phyloP scores from a whole-genome alignment of 257 asterid species.

The Thymus quinquecostatus region DNA sequence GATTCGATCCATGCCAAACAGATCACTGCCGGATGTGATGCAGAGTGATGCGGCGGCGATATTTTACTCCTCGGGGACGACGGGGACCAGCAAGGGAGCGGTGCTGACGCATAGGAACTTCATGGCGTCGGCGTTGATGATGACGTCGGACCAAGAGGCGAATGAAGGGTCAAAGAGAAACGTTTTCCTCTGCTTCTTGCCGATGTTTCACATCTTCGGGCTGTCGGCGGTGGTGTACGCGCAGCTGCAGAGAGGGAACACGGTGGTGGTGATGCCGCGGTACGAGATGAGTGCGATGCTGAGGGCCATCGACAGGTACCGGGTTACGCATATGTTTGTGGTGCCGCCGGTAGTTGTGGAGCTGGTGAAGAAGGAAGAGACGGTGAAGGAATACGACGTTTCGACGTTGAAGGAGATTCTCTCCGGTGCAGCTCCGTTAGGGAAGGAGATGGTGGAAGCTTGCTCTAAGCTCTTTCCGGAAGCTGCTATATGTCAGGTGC shows the following conservation, averaged over 20 bases:
- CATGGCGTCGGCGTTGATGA: constrained; percentile 37
- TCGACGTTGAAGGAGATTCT: constrained; percentile 42
- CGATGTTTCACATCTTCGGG: constrained; percentile 43
- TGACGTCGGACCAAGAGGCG: constrained; percentile 34
- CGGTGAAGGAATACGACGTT: constrained; percentile 34
- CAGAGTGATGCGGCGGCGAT: constrained; percentile 43
- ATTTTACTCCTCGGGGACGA: constrained; percentile 44
- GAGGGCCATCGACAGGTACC: constrained; percentile 34
- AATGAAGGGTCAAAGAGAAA: background rate
- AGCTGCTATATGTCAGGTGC: constrained; percentile 37
- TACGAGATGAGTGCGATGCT: constrained; percentile 37
- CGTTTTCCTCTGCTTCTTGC: constrained; percentile 41
- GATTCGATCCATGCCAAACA: background rate
- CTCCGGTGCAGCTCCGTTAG: constrained; percentile 49
- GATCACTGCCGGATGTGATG: constrained; percentile 8
- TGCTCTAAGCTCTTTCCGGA: constrained; percentile 38
- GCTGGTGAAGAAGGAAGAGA: constrained; percentile 34
- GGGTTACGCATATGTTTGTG: constrained; percentile 34
- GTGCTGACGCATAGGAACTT: constrained; percentile 45
- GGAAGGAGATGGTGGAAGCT: constrained; percentile 43
- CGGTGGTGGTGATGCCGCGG: constrained; percentile 42
- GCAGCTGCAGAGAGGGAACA: constrained; percentile 46
- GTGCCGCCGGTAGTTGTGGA: constrained; percentile 41
- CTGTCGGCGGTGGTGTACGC: constrained; percentile 32
- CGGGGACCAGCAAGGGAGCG: constrained; percentile 43